Evolutionary conservation across 805 yeast species (phyloP).

Genomic region (Candida bentonensis): DNA sequence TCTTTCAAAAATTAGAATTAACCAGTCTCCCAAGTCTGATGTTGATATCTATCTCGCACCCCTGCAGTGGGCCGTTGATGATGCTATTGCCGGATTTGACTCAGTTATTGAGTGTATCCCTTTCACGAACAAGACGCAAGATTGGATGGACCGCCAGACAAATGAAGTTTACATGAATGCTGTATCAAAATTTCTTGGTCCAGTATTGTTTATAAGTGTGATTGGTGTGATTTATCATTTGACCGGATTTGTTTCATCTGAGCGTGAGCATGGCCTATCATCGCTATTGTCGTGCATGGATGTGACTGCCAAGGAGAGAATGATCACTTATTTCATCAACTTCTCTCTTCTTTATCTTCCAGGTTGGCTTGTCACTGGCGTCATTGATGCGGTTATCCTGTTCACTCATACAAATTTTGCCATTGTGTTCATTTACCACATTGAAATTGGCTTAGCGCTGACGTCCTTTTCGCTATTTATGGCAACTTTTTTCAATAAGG

Average conservation of each 20-base stretch:
- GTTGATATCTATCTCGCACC: slow-evolving; percentile 16
- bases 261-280: slow-evolving; percentile 21
- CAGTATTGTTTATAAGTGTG: slow-evolving; percentile 22
- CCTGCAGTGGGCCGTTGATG: slow-evolving; percentile 22
- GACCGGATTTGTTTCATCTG: slow-evolving; percentile 21
- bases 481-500: slow-evolving; percentile 18
- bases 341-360: slow-evolving; percentile 18
- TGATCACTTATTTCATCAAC: slow-evolving; percentile 17
- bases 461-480: slow-evolving; percentile 20
- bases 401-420: slow-evolving; percentile 15
- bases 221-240: slow-evolving; percentile 24
- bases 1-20: slow-evolving; percentile 15
- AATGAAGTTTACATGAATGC: slow-evolving; percentile 16
- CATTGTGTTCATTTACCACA: slow-evolving; percentile 18
- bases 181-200: slow-evolving; percentile 18
- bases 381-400: slow-evolving; percentile 12
- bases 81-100: slow-evolving; percentile 16
- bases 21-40: slow-evolving; percentile 17
- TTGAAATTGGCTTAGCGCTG: slow-evolving; percentile 19
- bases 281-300: slow-evolving; percentile 21
- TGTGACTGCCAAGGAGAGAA: slow-evolving; percentile 14
- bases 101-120: slow-evolving; percentile 18
- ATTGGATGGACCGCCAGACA: slow-evolving; percentile 13
- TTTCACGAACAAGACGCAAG: slow-evolving; percentile 17
- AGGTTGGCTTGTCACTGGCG: slow-evolving; percentile 21